Evolutionary conservation across 2,329 filamentous ascomycete species (phyloP).

Genomic region (Botrytis elliptica): DNA sequence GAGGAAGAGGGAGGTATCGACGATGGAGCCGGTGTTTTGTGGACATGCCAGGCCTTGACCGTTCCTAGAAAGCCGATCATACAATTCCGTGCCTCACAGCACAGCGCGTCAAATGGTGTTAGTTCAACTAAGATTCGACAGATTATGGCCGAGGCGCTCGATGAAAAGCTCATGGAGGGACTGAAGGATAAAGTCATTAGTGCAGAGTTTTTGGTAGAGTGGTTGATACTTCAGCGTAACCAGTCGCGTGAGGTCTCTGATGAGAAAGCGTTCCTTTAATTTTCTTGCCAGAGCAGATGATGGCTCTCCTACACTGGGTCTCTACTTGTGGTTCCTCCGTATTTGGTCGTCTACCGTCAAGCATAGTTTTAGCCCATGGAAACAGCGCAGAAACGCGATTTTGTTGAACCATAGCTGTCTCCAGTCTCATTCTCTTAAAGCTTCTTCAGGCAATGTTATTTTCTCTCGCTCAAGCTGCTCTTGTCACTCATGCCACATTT

Average conservation of each 20-base stretch:
- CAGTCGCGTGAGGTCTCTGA: not conserved
- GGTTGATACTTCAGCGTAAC: not conserved
- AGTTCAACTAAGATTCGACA: slow-evolving; percentile 10
- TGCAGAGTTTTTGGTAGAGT: not conserved
- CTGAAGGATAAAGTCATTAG: slow-evolving; percentile 6
- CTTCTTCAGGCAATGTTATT: not conserved
- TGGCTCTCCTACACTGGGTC: rapidly evolving
- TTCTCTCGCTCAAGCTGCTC: not conserved
- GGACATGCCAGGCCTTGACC: not conserved
- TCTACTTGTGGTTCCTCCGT: rapidly evolving
- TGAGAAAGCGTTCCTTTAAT: not conserved
- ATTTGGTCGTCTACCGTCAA: not conserved
- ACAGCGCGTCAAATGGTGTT: not conserved
- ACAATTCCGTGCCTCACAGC: not conserved
- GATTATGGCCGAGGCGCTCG: not conserved
- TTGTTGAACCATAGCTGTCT: rapidly evolving
- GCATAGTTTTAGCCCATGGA: not conserved
- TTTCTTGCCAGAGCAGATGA: not conserved
- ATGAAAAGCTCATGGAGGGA: not conserved
- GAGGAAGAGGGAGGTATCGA: not conserved
- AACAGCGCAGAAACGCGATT: too few species aligned
- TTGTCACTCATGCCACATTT: rapidly evolving
- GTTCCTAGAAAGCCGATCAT: not conserved
- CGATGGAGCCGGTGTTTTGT: not conserved
- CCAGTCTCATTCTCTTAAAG: too few species aligned